phyloP scores from a whole-genome alignment of 352 stramenopile species.

The Globisporangium mamillatum region DNA sequence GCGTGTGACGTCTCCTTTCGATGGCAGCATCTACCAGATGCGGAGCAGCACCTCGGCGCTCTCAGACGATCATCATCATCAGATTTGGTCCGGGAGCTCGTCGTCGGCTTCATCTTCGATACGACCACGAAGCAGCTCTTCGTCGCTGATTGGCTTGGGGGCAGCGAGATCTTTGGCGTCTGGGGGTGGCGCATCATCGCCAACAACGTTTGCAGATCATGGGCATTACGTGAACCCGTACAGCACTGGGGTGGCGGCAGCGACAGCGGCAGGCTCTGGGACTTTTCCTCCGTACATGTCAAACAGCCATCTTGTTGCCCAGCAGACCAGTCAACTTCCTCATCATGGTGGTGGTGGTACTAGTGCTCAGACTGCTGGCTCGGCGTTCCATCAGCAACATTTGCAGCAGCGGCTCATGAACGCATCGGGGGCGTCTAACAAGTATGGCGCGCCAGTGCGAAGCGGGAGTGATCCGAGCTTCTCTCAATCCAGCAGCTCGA shows the following conservation, averaged over 20 bases:
- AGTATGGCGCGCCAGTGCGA: conserved; percentile 9
- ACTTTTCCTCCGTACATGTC: conserved; percentile 19
- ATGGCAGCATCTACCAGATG: conserved; percentile 12
- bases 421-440: background rate
- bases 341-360: conserved; percentile 3
- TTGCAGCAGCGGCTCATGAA: conserved; percentile 12
- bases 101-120: background rate
- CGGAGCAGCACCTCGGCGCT: conserved; percentile 6
- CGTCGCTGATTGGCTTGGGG: conserved; percentile 30
- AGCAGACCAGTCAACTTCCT: background rate
- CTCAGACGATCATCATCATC: background rate
- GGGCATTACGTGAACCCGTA: conserved; percentile 15
- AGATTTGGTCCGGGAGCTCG: conserved; percentile 9
- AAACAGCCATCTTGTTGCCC: conserved; percentile 21
- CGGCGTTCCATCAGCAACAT: conserved; percentile 7
- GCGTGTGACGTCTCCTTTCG: conserved; percentile 28
- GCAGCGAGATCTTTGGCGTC: background rate
- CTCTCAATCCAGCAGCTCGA: conserved; percentile 10
- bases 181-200: background rate
- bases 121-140: conserved; percentile 39
- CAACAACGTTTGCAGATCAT: background rate
- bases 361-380: background rate
- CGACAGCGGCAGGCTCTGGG: background rate
- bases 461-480: conserved; percentile 26
- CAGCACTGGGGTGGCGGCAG: conserved; percentile 6